Evolutionary conservation across 345 rosid genomes (phyloP).

Genomic region (Clarkia xantiana): DNA sequence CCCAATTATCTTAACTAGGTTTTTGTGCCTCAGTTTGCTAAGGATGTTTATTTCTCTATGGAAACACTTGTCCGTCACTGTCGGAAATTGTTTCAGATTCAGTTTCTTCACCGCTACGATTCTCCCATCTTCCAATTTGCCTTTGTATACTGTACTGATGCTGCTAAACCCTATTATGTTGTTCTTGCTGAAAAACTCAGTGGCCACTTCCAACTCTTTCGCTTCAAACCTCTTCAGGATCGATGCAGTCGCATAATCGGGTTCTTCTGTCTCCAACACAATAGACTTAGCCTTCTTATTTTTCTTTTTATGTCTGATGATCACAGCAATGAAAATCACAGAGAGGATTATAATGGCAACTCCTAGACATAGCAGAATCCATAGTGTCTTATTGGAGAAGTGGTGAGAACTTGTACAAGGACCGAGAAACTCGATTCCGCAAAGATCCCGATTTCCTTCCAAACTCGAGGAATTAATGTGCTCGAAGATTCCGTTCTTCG

Average conservation of each 20-base stretch:
- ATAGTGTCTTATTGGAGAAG: constrained; percentile 26
- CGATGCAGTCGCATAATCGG: constrained; percentile 27
- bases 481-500: constrained; percentile 52
- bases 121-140: constrained; percentile 44
- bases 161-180: constrained; percentile 63
- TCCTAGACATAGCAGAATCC: constrained; percentile 33
- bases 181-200: constrained; percentile 32
- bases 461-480: constrained; percentile 30
- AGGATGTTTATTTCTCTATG: constrained; percentile 60
- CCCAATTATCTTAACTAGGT: constrained; percentile 63
- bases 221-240: constrained; percentile 44
- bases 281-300: constrained; percentile 11
- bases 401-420: constrained; percentile 31
- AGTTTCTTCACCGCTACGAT: constrained; percentile 56
- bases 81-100: constrained; percentile 53
- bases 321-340: constrained; percentile 15
- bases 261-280: constrained; percentile 19
- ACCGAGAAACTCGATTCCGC: constrained; percentile 34
- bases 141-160: constrained; percentile 76
- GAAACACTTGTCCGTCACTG: constrained; percentile 59
- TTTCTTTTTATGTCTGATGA: constrained; percentile 15
- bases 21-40: constrained; percentile 56
- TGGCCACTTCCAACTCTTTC: constrained; percentile 47
- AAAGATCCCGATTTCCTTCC: constrained; percentile 51
- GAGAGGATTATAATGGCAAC: constrained; percentile 22